phyloP scores from a whole-genome alignment of 371 early-diverging fungal genomes.

The Apophysomyces sp. region DNA sequence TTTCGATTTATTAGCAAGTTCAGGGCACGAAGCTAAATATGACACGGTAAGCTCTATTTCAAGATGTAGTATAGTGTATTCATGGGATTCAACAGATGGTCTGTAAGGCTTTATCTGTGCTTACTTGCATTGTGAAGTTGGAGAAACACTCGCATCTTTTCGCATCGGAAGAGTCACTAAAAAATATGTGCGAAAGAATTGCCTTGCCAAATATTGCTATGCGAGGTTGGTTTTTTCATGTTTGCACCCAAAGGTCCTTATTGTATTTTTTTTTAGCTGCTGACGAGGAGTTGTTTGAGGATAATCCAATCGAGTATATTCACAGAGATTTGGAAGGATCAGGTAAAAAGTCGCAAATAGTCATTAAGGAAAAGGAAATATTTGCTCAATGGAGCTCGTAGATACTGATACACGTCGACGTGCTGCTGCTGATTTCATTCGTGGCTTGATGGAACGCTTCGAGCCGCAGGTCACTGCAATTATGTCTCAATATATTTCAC shows the following conservation, averaged over 20 bases:
- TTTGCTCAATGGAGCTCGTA: neutral
- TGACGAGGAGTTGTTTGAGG: constrained; percentile 95
- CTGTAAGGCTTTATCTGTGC: constrained; percentile 83
- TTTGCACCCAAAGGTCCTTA: neutral
- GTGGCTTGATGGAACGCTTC: constrained; percentile 88
- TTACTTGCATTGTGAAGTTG: constrained; percentile 86
- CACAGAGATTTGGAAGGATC: constrained; percentile 93
- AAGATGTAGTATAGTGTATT: neutral
- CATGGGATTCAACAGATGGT: constrained; percentile 64
- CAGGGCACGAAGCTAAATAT: constrained; percentile 71
- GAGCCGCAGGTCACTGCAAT: constrained; percentile 81
- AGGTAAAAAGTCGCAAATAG: constrained; percentile 31
- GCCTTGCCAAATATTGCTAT: constrained; percentile 91
- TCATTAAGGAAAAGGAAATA: neutral
- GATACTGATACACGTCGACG: constrained; percentile 92
- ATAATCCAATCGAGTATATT: constrained; percentile 94
- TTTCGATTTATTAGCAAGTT: constrained; percentile 79
- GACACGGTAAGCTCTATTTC: constrained; percentile 64
- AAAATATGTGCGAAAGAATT: constrained; percentile 85
- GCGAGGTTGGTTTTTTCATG: constrained; percentile 50
- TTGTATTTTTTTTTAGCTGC: constrained; percentile 45
- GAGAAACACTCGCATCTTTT: constrained; percentile 73
- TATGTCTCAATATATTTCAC: constrained; percentile 72
- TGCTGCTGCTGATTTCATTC: constrained; percentile 90
- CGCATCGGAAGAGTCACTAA: constrained; percentile 64